A percentile compares a stretch with the other conserved stretches of the same genome.
These are phyloP conservation scores for Candida pini DNA, from an alignment of 805 yeast species.

Conservation along the genomic window DNA sequence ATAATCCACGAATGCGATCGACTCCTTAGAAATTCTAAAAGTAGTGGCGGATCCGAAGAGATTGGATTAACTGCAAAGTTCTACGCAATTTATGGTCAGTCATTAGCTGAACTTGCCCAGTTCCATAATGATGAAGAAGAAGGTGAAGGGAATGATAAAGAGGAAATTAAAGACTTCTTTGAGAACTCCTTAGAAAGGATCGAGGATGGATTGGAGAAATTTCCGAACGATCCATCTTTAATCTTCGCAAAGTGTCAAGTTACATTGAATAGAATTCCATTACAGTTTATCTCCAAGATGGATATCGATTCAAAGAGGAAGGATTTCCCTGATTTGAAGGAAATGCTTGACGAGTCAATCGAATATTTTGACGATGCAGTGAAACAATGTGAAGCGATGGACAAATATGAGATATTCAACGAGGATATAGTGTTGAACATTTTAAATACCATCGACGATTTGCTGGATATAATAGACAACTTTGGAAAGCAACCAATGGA, in stretches of 20 bases:
- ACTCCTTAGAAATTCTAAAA: constrained; percentile 45
- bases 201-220: constrained; percentile 48
- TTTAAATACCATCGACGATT: constrained; percentile 57
- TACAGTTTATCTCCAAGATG: constrained; percentile 51
- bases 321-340: constrained; percentile 32
- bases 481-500: constrained; percentile 58
- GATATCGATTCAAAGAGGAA: constrained; percentile 32
- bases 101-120: constrained; percentile 58
- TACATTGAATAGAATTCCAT: constrained; percentile 51
- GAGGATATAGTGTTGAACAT: constrained; percentile 37
- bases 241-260: constrained; percentile 54
- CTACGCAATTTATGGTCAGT: constrained; percentile 68
- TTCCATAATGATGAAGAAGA: constrained; percentile 33
- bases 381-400: constrained; percentile 19
- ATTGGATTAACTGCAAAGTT: constrained; percentile 43
- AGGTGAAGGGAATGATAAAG: constrained; percentile 16
- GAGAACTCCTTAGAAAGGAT: constrained; percentile 70
- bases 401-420: constrained; percentile 14
- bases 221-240: constrained; percentile 37
- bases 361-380: constrained; percentile 41
- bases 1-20: constrained; percentile 91
- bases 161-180: constrained; percentile 50
- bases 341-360: constrained; percentile 42
- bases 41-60: constrained; percentile 26
- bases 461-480: constrained; percentile 60